A percentile compares a stretch with the other conserved stretches of the same genome.
phyloP scores from a whole-genome alignment of 306 rosid genomes.

The Pachyrhizus erosus region DNA sequence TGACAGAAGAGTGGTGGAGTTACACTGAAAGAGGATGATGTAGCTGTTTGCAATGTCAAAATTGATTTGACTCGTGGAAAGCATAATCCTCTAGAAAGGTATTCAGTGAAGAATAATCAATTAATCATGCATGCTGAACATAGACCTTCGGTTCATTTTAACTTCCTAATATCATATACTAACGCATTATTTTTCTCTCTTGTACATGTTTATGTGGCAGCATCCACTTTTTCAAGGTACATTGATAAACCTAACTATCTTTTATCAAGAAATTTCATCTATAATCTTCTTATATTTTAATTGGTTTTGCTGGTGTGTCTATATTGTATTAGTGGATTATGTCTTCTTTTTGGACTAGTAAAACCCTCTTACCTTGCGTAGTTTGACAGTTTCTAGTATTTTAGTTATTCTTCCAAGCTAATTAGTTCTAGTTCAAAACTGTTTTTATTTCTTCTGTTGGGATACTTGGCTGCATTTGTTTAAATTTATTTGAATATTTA shows the following conservation, averaged over 20 bases:
- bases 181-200: conserved; percentile 27
- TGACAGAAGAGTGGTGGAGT: conserved; percentile 82
- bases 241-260: conserved; percentile 16
- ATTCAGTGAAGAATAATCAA: conserved; percentile 39
- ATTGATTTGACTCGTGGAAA: conserved; percentile 96
- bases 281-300: conserved; percentile 13
- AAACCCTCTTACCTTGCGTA: conserved; percentile 20
- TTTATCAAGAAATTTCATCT: conserved; percentile 22
- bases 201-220: conserved; percentile 66
- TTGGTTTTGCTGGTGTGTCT: conserved; percentile 13
- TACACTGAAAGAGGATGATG: conserved; percentile 77
- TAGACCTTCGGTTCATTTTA: conserved; percentile 32
- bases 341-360: neutral
- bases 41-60: conserved; percentile 79
- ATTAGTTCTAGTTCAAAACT: neutral
- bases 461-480: neutral
- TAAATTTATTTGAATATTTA: neutral
- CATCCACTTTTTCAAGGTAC: conserved; percentile 91
- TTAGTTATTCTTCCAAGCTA: conserved; percentile 7
- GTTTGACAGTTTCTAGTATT: neutral
- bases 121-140: conserved; percentile 10
- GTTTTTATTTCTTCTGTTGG: neutral
- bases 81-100: conserved; percentile 91
- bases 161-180: conserved; percentile 20
- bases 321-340: conserved; percentile 12